phyloP scores from a whole-genome alignment of 495 filamentous ascomycete genomes.

The Alectoria sarmentosa region DNA sequence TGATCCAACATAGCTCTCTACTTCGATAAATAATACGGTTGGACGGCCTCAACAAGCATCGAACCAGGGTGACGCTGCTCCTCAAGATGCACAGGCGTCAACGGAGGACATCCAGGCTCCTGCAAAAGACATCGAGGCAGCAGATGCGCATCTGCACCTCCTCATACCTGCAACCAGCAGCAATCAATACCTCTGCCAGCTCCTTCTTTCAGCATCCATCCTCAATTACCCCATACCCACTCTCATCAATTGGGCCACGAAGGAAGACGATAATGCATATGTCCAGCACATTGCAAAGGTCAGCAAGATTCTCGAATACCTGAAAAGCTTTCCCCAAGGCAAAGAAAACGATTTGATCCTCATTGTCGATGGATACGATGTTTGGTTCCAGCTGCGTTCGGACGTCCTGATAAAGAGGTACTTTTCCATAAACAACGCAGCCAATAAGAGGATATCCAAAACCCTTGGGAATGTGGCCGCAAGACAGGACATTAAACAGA shows the following conservation, averaged over 20 bases:
- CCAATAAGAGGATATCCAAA: slow-evolving; percentile 18
- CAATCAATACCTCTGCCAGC: slow-evolving; percentile 22
- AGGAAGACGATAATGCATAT: slow-evolving; percentile 11
- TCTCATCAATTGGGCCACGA: slow-evolving; percentile 21
- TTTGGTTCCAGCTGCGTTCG: slow-evolving; percentile 29
- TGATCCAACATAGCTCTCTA: background rate
- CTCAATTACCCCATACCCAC: slow-evolving; percentile 22
- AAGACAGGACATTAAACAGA: slow-evolving; percentile 21
- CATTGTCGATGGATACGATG: slow-evolving; percentile 27
- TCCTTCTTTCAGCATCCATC: slow-evolving; percentile 21
- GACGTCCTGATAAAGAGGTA: slow-evolving; percentile 27
- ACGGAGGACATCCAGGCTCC: background rate
- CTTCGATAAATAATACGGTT: slow-evolving; percentile 1
- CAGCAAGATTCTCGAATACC: slow-evolving; percentile 14
- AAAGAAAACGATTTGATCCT: slow-evolving; percentile 21
- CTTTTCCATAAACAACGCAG: slow-evolving; percentile 20
- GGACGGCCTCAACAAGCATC: background rate
- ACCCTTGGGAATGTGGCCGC: slow-evolving; percentile 10
- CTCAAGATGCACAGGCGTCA: background rate
- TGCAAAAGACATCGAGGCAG: background rate
- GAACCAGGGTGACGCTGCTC: background rate
- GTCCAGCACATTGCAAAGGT: slow-evolving; percentile 17
- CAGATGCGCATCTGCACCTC: slow-evolving; percentile 14
- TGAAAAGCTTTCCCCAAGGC: slow-evolving; percentile 10
- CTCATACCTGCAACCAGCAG: slow-evolving; percentile 19